These are phyloP conservation scores for Dothistroma septosporum DNA, from an alignment of 2,329 filamentous ascomycete genomes.

Conservation along the genomic window DNA sequence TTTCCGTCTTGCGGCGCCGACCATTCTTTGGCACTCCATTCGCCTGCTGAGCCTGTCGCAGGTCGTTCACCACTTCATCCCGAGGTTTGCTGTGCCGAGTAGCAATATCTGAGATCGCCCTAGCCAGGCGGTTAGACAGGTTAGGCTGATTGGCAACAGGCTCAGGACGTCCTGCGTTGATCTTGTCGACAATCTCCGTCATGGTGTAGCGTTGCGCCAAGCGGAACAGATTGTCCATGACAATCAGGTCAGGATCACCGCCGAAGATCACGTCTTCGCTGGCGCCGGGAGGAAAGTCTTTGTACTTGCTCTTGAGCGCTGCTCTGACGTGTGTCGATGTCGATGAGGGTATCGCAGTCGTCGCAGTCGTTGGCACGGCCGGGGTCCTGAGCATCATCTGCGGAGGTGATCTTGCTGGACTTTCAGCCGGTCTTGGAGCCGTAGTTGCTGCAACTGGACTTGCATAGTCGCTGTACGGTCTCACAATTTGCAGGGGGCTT, in stretches of 20 bases:
- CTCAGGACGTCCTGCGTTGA: not conserved
- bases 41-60: not conserved
- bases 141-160: not conserved
- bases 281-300: not conserved
- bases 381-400: not conserved
- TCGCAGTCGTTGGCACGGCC: not conserved
- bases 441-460: not conserved
- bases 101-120: not conserved
- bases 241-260: conserved; percentile 5
- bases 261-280: conserved; percentile 1
- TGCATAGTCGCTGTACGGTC: not conserved
- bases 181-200: not conserved
- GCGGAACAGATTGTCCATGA: conserved; percentile 1
- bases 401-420: too few species aligned
- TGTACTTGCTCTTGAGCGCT: not conserved
- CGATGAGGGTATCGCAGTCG: not conserved
- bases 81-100: not conserved
- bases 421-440: too few species aligned
- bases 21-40: conserved; percentile 4
- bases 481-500: not conserved
- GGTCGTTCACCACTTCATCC: not conserved
- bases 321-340: not conserved
- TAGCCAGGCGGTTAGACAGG: conserved; percentile 6
- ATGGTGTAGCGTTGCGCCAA: not conserved
- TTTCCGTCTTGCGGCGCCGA: not conserved